These are phyloP conservation scores for Casaregolazyma suthepensis DNA, from an alignment of 1,139 yeast genomes.

Conservation along the genomic window DNA sequence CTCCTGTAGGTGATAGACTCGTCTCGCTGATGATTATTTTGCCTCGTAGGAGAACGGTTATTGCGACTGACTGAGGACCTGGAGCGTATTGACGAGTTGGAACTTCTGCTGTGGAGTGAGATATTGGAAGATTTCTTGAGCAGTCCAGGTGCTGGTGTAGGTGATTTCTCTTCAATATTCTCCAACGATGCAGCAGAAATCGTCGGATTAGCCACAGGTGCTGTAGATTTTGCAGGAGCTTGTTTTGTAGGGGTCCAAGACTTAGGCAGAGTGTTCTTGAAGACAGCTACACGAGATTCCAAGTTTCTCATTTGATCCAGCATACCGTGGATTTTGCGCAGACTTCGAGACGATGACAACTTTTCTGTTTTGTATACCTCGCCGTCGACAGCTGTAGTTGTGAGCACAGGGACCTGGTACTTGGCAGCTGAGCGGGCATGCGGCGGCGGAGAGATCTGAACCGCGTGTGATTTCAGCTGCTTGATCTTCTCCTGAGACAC, in stretches of 20 bases:
- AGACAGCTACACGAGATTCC: slow-evolving; percentile 30
- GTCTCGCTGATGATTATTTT: not conserved
- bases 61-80: not conserved
- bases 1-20: not conserved
- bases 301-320: slow-evolving; percentile 28
- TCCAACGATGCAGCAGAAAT: not conserved
- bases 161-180: not conserved
- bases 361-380: slow-evolving; percentile 13
- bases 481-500: slow-evolving; percentile 17
- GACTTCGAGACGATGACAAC: slow-evolving; percentile 27
- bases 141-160: not conserved
- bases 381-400: slow-evolving; percentile 8
- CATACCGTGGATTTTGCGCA: slow-evolving; percentile 32
- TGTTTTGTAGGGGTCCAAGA: slow-evolving; percentile 20
- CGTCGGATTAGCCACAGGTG: not conserved
- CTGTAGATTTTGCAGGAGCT: slow-evolving; percentile 10
- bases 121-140: not conserved
- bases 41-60: not conserved
- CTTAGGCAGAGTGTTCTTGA: slow-evolving; percentile 28
- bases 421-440: slow-evolving; percentile 6
- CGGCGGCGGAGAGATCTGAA: slow-evolving; percentile 1
- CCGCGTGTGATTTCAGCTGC: slow-evolving; percentile 3
- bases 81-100: not conserved
- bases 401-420: slow-evolving; percentile 9
- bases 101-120: not conserved